A percentile compares a stretch with the other conserved stretches of the same genome.
Evolutionary conservation across 179 eudicot genomes (phyloP).

Genomic region (Amaranthus tricolor): DNA sequence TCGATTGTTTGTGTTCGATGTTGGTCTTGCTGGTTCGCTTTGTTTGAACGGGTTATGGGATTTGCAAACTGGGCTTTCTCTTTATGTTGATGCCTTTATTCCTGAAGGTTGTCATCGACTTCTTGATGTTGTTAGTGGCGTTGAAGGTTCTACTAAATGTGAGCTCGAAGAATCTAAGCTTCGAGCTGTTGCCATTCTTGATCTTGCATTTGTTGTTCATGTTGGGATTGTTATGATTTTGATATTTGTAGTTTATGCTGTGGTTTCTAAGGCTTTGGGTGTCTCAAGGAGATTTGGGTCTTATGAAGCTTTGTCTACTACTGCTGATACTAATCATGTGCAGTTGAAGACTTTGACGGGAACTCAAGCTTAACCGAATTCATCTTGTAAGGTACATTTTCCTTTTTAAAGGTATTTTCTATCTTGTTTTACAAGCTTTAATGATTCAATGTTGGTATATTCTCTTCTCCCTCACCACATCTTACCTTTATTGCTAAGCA

Average conservation of each 20-base stretch:
- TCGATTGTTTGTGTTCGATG: constrained; percentile 58
- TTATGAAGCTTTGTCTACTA: constrained; percentile 71
- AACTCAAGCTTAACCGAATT: constrained; percentile 58
- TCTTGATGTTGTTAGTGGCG: constrained; percentile 72
- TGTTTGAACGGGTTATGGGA: constrained; percentile 76
- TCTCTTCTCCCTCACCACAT: not conserved
- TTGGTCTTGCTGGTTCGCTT: constrained; percentile 49
- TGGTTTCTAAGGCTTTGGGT: constrained; percentile 49
- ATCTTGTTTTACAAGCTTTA: not conserved
- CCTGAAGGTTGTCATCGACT: constrained; percentile 88
- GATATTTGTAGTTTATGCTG: constrained; percentile 49
- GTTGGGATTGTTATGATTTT: constrained; percentile 60
- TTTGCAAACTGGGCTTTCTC: constrained; percentile 67
- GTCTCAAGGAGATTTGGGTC: constrained; percentile 55
- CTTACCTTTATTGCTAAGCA: not conserved
- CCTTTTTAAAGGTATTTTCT: not conserved
- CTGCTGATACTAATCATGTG: constrained; percentile 50
- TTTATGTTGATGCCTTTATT: constrained; percentile 73
- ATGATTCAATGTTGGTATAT: not conserved
- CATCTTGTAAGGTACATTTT: not conserved
- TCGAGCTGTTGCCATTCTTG: constrained; percentile 70
- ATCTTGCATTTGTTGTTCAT: constrained; percentile 64
- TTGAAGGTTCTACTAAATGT: constrained; percentile 84
- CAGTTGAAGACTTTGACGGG: constrained; percentile 83
- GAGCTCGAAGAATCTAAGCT: constrained; percentile 75